Evolutionary conservation across 352 stramenopile species (phyloP).

Genomic region (Phytopythium delawarense): DNA sequence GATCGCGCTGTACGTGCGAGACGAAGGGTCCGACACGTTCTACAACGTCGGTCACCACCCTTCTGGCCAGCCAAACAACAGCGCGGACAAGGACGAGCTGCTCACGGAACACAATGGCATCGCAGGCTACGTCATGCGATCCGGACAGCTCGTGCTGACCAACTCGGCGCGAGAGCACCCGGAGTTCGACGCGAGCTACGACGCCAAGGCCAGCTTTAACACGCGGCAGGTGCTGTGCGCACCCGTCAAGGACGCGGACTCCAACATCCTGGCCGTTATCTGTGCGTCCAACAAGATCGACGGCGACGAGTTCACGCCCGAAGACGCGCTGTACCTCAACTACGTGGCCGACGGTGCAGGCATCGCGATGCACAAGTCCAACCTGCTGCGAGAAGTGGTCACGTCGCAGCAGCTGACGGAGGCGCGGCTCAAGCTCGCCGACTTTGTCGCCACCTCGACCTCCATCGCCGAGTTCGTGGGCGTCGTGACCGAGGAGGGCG

Average conservation of each 20-base stretch:
- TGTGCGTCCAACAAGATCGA: slow-evolving; percentile 72
- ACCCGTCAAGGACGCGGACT: slow-evolving; percentile 49
- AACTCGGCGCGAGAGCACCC: slow-evolving; percentile 52
- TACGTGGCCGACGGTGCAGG: slow-evolving; percentile 67
- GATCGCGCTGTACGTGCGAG: slow-evolving; percentile 63
- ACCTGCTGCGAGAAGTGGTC: slow-evolving; percentile 53
- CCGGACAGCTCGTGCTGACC: slow-evolving; percentile 54
- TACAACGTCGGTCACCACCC: slow-evolving; percentile 30
- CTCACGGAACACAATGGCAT: slow-evolving; percentile 72
- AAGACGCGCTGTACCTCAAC: slow-evolving; percentile 71
- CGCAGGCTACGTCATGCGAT: slow-evolving; percentile 58
- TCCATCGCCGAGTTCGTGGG: slow-evolving; percentile 51
- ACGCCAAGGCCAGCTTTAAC: slow-evolving; percentile 46
- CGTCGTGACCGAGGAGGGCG: slow-evolving; percentile 51
- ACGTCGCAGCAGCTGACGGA: slow-evolving; percentile 66
- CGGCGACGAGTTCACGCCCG: slow-evolving; percentile 54
- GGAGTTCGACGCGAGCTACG: slow-evolving; percentile 56
- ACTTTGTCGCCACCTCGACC: slow-evolving; percentile 49
- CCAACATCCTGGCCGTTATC: slow-evolving; percentile 52
- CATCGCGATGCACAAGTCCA: slow-evolving; percentile 72
- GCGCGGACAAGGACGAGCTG: slow-evolving; percentile 31
- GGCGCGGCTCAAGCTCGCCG: slow-evolving; percentile 50
- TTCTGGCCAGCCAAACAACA: slow-evolving; percentile 1
- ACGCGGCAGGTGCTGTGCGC: slow-evolving; percentile 59
- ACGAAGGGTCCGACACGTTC: slow-evolving; percentile 60